Conservation (phyloP, 139 green algal species). For the Chlorella sp. region DNA sequence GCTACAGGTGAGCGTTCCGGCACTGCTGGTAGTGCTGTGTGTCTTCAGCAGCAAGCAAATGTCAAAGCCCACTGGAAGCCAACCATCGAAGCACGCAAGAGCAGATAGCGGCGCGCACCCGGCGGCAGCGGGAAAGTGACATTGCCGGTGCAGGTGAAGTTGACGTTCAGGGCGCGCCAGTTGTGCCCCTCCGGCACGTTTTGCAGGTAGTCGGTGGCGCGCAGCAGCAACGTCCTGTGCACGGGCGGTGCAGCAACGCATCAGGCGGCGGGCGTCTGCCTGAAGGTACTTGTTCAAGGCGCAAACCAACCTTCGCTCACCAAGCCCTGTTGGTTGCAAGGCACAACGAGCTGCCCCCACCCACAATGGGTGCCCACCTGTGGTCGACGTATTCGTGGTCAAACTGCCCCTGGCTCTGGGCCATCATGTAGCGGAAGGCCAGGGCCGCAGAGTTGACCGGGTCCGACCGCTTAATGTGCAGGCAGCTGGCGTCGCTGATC, state of each 20-base stretch:
- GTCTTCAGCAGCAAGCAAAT: no score
- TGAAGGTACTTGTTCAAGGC: no score
- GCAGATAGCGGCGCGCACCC: neutral
- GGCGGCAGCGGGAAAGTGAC: slow-evolving; percentile 30
- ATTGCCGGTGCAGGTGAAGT: slow-evolving; percentile 34
- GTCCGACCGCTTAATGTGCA: neutral
- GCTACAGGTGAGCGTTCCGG: no score
- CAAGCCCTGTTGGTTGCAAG: no score
- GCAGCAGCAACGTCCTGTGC: neutral
- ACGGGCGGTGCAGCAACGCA: no score
- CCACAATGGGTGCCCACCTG: neutral
- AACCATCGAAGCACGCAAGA: no score
- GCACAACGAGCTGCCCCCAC: no score
- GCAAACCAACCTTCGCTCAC: no score
- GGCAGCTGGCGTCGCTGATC: slow-evolving; percentile 8
- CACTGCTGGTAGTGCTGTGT: no score
- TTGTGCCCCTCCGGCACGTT: neutral
- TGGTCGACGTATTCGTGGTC: neutral
- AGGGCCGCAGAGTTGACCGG: neutral
- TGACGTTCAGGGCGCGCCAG: slow-evolving; percentile 29
- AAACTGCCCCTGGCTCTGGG: neutral
- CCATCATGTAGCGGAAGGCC: neutral
- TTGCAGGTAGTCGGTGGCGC: no score
- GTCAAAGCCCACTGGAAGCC: no score
- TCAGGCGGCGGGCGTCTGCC: neutral